Evolutionary conservation across 73 alveolate genomes (phyloP).

Genomic region (Paramecium biaurelia): DNA sequence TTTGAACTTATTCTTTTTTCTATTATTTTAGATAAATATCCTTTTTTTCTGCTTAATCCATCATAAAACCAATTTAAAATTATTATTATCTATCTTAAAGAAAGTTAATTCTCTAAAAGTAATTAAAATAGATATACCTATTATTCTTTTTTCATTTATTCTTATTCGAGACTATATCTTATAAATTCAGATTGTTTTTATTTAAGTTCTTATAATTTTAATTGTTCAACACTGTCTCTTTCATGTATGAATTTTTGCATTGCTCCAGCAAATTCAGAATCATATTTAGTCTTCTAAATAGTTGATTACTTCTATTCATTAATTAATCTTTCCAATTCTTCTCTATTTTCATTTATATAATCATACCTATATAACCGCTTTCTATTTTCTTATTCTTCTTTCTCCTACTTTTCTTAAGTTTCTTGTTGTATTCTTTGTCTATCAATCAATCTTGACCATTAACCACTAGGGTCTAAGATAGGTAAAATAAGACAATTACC

Average conservation of each 20-base stretch:
- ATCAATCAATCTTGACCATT: slow-evolving; percentile 40
- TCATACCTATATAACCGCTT: slow-evolving; percentile 34
- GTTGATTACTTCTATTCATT: neutral
- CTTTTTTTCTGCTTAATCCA: slow-evolving; percentile 36
- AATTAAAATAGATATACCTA: neutral
- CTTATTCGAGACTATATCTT: neutral
- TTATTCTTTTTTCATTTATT: neutral
- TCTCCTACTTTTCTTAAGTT: neutral
- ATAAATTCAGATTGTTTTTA: neutral
- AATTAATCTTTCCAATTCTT: neutral
- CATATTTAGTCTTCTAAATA: neutral
- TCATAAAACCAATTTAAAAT: neutral
- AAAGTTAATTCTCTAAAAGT: neutral
- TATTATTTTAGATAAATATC: neutral
- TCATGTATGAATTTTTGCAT: neutral
- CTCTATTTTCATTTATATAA: neutral
- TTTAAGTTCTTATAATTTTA: neutral
- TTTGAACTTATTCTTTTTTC: neutral
- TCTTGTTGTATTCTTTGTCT: neutral
- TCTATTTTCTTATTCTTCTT: slow-evolving; percentile 29
- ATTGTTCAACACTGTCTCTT: neutral
- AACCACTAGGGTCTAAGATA: neutral
- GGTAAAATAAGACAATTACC: neutral
- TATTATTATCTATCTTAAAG: neutral
- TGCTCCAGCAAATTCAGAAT: neutral